Base-by-base conservation (phyloP, 768 basidiomycete genomes). In the Dacryopinax primogenitus region DNA sequence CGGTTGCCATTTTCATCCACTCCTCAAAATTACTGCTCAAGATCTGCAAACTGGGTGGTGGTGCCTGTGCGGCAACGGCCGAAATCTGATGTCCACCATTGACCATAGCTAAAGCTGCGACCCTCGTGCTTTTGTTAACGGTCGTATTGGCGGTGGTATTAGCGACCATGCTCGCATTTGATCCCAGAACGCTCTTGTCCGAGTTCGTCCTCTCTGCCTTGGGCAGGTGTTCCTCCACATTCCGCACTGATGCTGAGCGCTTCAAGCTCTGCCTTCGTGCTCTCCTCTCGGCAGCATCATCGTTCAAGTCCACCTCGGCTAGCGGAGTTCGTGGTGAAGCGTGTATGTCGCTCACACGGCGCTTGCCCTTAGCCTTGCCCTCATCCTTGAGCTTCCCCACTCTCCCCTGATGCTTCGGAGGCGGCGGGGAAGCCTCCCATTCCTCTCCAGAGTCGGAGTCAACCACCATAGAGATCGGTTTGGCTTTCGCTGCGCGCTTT, bases 1-100 rank as follows among this genome's bases (percentile, higher is more conserved):
- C 95, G 1, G 95, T 98, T 0, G 94, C 93, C 86, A 98, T 86
- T 80, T 98, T 98, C 95, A 99, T 98, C 96, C 96, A 98, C 75
- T 98, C 93, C 74, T 99, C 96, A 72, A 87, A 96, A 70, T 93
- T 96, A 37, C 86, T 87, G 76, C 81, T 90, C 84, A 90, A 90
- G n/a, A 92, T 82, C 68, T 94, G 90, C 69, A 86, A 76, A 0
- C 87, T 71, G 21, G 74, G 71, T 15, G 65, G 66, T 9, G 73
- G 74, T 9, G 62, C 66, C 18, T 66, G 67, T 41, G 68, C 62
- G 58, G 70, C 69, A 26, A 69, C 67, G 13, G 67, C 34, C n/a
- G 66, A 68, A 15, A 69, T 51, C 21, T 67, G 67, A 35, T 66
- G 68, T 2, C 67, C 68, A 2, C 69, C 86, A 3, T 66, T 69